These are phyloP conservation scores for Termitomyces sp. DNA, from an alignment of 768 basidiomycete species.

Conservation along the genomic window DNA sequence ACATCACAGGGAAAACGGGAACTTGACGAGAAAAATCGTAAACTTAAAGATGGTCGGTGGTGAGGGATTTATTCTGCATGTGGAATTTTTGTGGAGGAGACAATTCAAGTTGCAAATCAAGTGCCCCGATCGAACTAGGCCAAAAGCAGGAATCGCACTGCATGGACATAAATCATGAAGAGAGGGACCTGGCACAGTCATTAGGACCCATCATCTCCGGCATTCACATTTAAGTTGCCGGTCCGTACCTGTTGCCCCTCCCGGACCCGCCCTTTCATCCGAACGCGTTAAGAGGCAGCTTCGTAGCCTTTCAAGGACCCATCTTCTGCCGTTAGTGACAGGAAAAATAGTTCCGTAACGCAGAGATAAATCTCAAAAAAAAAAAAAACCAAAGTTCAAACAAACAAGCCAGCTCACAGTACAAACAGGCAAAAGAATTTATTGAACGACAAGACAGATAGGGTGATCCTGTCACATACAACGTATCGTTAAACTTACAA, in stretches of 20 bases:
- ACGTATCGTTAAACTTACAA: constrained; percentile 9
- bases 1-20: no score
- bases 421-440: constrained; percentile 1
- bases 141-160: not conserved
- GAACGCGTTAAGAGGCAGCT: not conserved
- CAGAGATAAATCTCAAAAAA: not conserved
- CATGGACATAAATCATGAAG: no score
- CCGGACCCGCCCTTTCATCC: not conserved
- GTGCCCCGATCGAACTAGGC: not conserved
- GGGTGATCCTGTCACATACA: constrained; percentile 9
- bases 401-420: no score
- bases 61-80: no score
- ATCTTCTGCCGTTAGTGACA: not conserved
- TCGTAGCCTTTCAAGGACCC: not conserved
- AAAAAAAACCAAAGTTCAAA: no score
- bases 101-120: not conserved
- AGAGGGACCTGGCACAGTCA: no score
- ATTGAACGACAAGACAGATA: constrained; percentile 4
- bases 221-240: constrained; percentile 4
- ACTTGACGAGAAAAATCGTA: not conserved
- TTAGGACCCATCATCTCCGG: not conserved
- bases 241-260: constrained; percentile 1
- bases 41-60: not conserved
- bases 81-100: not conserved
- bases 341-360: not conserved